A percentile compares a stretch with the other conserved stretches of the same genome.
phyloP scores from a whole-genome alignment of 2,329 filamentous ascomycete genomes.

The Epichloe scottii region DNA sequence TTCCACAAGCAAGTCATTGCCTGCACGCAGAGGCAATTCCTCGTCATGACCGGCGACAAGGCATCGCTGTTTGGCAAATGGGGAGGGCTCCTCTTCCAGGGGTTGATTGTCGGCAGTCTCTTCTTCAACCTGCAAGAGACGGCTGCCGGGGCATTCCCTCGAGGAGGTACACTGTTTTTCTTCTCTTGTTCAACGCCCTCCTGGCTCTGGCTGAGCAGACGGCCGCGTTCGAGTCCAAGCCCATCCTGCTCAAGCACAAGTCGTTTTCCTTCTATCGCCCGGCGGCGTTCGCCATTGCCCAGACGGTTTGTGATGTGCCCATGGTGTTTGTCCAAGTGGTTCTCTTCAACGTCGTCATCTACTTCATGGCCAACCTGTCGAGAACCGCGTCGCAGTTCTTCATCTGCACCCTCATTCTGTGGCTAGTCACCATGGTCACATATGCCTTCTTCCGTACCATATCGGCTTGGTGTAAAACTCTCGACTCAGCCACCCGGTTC shows the following conservation, averaged over 20 bases:
- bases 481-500: constrained; percentile 51
- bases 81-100: constrained; percentile 64
- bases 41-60: constrained; percentile 64
- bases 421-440: constrained; percentile 43
- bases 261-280: constrained; percentile 56
- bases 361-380: constrained; percentile 65
- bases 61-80: constrained; percentile 68
- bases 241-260: constrained; percentile 59
- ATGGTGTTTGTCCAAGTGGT: constrained; percentile 51
- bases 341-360: constrained; percentile 58
- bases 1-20: constrained; percentile 61
- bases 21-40: constrained; percentile 63
- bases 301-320: constrained; percentile 46
- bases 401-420: constrained; percentile 50
- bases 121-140: constrained; percentile 56
- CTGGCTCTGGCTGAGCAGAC: constrained; percentile 67
- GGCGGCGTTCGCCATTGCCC: constrained; percentile 42
- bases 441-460: constrained; percentile 47
- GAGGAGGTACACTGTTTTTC: constrained; percentile 37
- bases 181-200: constrained; percentile 44
- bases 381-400: constrained; percentile 55
- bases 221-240: constrained; percentile 46
- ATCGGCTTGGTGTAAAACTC: constrained; percentile 43
- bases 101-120: constrained; percentile 63
- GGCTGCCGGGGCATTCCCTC: constrained; percentile 51